Percentiles rank a stretch among this genome's conserved stretches.
Conservation (phyloP, 805 yeast species). For the Pichia occidentalis region DNA sequence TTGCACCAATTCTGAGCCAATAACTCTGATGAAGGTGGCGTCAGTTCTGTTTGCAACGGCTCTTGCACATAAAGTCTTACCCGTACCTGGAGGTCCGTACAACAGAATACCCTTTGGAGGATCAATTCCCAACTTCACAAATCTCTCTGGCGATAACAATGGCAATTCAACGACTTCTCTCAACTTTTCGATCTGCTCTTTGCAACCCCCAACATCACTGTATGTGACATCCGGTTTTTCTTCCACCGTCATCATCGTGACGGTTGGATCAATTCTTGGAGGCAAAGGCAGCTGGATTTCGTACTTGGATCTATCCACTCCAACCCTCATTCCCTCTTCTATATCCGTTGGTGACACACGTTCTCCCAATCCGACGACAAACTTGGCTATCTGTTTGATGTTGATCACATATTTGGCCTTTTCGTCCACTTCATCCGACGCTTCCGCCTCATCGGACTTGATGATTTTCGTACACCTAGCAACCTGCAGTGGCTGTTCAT, state of each 20-base stretch:
- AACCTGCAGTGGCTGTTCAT: constrained; percentile 95
- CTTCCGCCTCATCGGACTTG: constrained; percentile 44
- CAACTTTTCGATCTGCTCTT: constrained; percentile 94
- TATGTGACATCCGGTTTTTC: constrained; percentile 99
- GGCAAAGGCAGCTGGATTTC: constrained; percentile 97
- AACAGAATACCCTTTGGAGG: constrained; percentile 97
- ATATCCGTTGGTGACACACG: constrained; percentile 97
- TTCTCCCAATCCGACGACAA: constrained; percentile 94
- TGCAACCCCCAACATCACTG: constrained; percentile 97
- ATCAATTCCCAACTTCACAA: constrained; percentile 93
- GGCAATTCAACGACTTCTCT: constrained; percentile 96
- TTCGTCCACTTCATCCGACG: constrained; percentile 44
- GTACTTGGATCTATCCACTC: constrained; percentile 95
- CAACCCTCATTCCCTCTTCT: constrained; percentile 99
- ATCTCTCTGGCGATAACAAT: constrained; percentile 89
- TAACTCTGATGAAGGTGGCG: constrained; percentile 96
- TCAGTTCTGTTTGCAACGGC: constrained; percentile 99
- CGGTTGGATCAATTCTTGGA: constrained; percentile 95
- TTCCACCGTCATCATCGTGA: constrained; percentile 99
- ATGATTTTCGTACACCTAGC: constrained; percentile 98
- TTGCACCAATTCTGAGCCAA: constrained; percentile 97
- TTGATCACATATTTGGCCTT: constrained; percentile 92
- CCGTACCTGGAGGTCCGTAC: constrained; percentile 99
- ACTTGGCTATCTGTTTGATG: constrained; percentile 96
- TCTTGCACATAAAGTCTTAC: constrained; percentile 96